Evolutionary conservation across 2,329 filamentous ascomycete genomes (phyloP), one percentile per base, ranked within the genome.

Genomic region (Exophiala xenobiotica): DNA sequence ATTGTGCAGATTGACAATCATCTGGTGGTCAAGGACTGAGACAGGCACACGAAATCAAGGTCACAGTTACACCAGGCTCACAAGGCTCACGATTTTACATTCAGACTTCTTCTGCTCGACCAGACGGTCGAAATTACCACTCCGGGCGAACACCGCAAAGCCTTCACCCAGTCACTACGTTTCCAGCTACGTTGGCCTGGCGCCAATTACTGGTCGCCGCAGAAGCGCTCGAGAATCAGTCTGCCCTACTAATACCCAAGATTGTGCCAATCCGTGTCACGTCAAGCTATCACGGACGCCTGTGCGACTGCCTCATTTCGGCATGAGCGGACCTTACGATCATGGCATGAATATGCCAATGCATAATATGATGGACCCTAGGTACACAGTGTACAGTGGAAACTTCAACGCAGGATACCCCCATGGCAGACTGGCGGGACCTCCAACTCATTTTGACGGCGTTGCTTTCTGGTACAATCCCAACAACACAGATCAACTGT

Each of bases 401-500:
- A 63, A 64, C 9, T 64, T 65, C 22, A 63, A 68, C 29, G 20
- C 45, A 31, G 49, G 48, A 16, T 58, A 59, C 11, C 31, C 12
- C 31, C 31, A 35, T 50, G 49, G 54, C 47, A 46, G 57, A 44
- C 18, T 61, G 11, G 44, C 55, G 14, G 60, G 57, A 23, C 58
- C 61, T 20, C 41, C 51, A n/a, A 57, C 56, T 35, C 72, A 73
- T 56, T 67, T 71, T 6, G 69, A 74, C 46, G 68, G 68, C 40
- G 67, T 74, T 26, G 70, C 70, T 9, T 69, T 71, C 47, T 75
- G 73, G 73, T 68, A 73, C 57, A 68, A 69, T 63, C 57, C 64
- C 57, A 54, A 61, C 16, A 58, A 58, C 23, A 54, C 61, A 31
- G 56, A 66, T 33, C 53, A 59, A 51, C 60, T 63, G 20, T 68